phyloP scores from a whole-genome alignment of 2,329 filamentous ascomycete genomes.

The Colletotrichum gloeosporioides region DNA sequence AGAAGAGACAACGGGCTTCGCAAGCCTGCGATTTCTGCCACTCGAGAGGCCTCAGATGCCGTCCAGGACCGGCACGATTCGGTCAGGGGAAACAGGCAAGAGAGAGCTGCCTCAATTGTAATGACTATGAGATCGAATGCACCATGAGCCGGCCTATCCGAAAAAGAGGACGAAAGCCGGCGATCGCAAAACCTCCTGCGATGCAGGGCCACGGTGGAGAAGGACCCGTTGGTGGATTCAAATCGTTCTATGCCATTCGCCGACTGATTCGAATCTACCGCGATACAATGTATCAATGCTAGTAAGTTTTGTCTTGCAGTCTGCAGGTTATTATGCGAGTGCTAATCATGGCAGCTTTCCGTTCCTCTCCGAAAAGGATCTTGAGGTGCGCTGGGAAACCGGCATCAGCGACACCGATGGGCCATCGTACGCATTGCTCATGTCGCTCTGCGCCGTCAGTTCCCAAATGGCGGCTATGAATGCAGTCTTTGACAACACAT shows the following conservation, averaged over 20 bases:
- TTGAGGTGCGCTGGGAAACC: neutral
- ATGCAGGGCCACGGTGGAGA: neutral
- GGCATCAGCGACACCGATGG: neutral
- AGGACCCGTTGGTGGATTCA: neutral
- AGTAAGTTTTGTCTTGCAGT: neutral
- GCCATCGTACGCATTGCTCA: neutral
- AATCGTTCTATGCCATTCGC: neutral
- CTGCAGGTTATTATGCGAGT: neutral
- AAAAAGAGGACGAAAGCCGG: neutral
- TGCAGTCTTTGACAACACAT: neutral
- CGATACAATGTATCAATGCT: neutral
- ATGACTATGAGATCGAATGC: neutral
- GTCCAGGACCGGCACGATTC: neutral
- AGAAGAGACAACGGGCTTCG: neutral
- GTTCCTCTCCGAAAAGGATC: neutral
- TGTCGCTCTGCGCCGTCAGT: neutral
- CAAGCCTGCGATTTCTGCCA: neutral
- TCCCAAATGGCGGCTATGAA: neutral
- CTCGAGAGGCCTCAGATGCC: neutral
- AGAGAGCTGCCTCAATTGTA: neutral
- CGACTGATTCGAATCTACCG: neutral
- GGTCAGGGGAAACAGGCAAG: neutral
- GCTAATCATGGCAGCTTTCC: neutral
- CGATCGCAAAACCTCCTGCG: neutral
- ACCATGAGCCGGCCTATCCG: neutral